phyloP scores from a whole-genome alignment of 2,329 filamentous ascomycete species.

The Cordyceps fumosorosea region DNA sequence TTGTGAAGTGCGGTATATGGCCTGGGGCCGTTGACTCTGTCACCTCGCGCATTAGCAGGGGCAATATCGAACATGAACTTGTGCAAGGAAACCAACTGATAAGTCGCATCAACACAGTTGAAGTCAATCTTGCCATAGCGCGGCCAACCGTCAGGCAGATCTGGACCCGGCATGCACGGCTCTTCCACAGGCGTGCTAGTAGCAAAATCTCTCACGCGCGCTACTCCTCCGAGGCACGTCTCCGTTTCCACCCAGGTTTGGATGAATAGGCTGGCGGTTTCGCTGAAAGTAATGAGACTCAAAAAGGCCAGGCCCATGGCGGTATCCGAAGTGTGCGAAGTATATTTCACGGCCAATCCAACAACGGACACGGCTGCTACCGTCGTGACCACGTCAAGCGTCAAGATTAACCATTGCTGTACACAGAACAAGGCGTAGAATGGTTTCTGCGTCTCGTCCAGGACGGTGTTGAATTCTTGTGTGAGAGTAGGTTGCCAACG shows the following conservation, averaged over 20 bases:
- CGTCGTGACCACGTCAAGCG: conserved; percentile 26
- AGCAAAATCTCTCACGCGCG: conserved; percentile 25
- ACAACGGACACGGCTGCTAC: conserved; percentile 26
- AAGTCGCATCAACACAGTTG: not conserved
- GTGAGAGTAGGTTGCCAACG: conserved; percentile 24
- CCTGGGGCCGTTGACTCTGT: conserved; percentile 27
- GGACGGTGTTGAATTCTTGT: conserved; percentile 33
- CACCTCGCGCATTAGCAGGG: not conserved
- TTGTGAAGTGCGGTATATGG: conserved; percentile 12
- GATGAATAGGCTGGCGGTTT: conserved; percentile 24
- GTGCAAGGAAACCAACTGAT: not conserved
- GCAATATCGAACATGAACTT: not conserved
- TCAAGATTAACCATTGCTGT: conserved; percentile 39
- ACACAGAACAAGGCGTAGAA: conserved; percentile 35
- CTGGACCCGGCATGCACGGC: not conserved
- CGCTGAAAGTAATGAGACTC: conserved; percentile 23
- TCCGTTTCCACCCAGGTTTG: conserved; percentile 30
- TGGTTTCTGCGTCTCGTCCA: conserved; percentile 24
- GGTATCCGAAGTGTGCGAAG: conserved; percentile 33
- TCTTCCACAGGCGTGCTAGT: conserved; percentile 21
- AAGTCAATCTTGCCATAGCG: not conserved
- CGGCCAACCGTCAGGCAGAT: conserved; percentile 22
- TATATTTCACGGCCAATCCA: conserved; percentile 36
- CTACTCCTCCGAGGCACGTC: conserved; percentile 28
- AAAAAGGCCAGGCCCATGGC: conserved; percentile 35